These are phyloP conservation scores for Candida jianshihensis DNA, from an alignment of 805 yeast species.

Conservation along the genomic window DNA sequence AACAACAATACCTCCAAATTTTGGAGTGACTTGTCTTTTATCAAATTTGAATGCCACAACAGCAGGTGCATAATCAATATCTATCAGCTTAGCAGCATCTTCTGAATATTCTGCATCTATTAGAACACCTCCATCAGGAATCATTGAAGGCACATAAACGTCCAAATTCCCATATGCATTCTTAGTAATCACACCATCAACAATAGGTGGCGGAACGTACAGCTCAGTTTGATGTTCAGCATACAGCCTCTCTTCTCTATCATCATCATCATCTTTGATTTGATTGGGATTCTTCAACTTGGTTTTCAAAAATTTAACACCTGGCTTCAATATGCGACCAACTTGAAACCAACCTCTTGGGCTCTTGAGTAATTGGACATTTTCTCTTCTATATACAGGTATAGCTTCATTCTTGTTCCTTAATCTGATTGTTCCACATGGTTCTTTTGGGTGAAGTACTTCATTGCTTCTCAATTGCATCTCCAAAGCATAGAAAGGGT, in stretches of 20 bases:
- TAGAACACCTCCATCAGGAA: conserved; percentile 72
- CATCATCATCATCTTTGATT: conserved; percentile 30
- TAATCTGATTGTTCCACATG: conserved; percentile 66
- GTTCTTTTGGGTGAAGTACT: conserved; percentile 56
- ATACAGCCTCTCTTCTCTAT: conserved; percentile 58
- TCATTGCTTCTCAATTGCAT: conserved; percentile 69
- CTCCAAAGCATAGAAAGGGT: conserved; percentile 80
- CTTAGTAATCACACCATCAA: conserved; percentile 61
- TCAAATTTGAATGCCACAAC: conserved; percentile 81
- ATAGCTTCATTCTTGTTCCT: conserved; percentile 36
- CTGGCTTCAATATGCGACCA: conserved; percentile 70
- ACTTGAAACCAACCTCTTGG: conserved; percentile 82
- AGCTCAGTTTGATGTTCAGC: conserved; percentile 72
- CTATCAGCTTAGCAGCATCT: conserved; percentile 63
- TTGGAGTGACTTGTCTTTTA: conserved; percentile 47
- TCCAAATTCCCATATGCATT: conserved; percentile 84
- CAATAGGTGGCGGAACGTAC: conserved; percentile 51
- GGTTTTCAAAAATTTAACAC: conserved; percentile 56
- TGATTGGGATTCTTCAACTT: conserved; percentile 25
- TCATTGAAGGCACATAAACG: conserved; percentile 68
- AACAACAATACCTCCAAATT: conserved; percentile 70
- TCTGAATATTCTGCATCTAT: conserved; percentile 48
- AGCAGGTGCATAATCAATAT: conserved; percentile 80
- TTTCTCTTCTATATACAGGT: conserved; percentile 61
- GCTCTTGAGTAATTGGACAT: conserved; percentile 57